A percentile compares a stretch with the other conserved stretches of the same genome.
These are phyloP conservation scores for Backusella circina DNA, from an alignment of 192 early-diverging fungal genomes.

Conservation along the genomic window DNA sequence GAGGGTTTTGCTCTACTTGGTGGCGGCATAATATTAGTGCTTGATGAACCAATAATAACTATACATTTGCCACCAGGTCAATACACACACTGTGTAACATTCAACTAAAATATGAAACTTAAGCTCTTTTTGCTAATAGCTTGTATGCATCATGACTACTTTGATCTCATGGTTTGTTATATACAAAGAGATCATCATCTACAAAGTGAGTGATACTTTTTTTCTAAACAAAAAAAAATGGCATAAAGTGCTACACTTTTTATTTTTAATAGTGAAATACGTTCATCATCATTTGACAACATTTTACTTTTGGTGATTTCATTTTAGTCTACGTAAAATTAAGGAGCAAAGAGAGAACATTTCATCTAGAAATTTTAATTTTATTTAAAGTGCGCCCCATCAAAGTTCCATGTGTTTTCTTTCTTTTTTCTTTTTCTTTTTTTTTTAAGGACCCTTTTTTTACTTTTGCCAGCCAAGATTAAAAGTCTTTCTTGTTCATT, in stretches of 20 bases:
- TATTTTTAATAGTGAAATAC: not conserved
- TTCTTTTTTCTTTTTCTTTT: not conserved
- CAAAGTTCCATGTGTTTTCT: not conserved
- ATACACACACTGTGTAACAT: not conserved
- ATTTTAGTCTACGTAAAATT: not conserved
- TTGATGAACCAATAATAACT: not conserved
- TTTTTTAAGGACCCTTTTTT: not conserved
- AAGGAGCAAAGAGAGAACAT: not conserved
- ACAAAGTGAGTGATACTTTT: not conserved
- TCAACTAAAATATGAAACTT: not conserved
- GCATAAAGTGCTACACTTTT: not conserved
- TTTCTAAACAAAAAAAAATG: not conserved
- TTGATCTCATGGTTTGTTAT: not conserved
- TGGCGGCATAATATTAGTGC: not conserved
- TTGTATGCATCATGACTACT: not conserved
- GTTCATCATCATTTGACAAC: not conserved
- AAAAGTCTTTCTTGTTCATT: not conserved
- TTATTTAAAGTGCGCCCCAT: not conserved
- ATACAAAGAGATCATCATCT: not conserved
- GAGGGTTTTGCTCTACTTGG: not conserved
- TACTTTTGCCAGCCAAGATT: not conserved
- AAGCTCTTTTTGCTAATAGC: not conserved
- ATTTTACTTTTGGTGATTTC: not conserved
- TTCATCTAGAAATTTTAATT: not conserved
- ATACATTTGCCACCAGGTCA: not conserved